These are phyloP conservation scores for Globisporangium parvum DNA, from an alignment of 352 stramenopile species.

Conservation along the genomic window DNA sequence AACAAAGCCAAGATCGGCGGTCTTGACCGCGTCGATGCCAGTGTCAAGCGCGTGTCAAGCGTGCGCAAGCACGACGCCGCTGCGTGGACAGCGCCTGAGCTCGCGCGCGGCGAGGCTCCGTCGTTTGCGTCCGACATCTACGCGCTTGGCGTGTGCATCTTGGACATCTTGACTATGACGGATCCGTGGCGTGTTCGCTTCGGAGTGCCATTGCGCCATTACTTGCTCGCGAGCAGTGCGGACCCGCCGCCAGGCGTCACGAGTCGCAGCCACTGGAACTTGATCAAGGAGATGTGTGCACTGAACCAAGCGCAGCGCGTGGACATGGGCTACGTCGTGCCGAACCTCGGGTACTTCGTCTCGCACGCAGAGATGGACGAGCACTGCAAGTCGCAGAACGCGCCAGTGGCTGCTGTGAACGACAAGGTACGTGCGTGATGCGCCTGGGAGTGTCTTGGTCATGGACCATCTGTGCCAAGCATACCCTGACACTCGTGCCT, in stretches of 20 bases:
- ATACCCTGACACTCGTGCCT: no score
- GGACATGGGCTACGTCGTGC: not conserved
- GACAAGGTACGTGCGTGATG: no score
- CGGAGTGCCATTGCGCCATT: not conserved
- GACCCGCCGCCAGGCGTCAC: not conserved
- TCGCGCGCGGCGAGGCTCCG: not conserved
- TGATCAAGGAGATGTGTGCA: constrained; percentile 10
- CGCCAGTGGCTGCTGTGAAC: not conserved
- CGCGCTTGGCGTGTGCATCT: constrained; percentile 4
- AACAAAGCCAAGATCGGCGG: constrained; percentile 5
- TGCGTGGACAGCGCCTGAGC: constrained; percentile 3
- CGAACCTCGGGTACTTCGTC: not conserved
- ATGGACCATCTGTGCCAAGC: not conserved
- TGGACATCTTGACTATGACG: not conserved
- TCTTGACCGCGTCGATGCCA: constrained; percentile 1
- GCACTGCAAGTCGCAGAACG: not conserved
- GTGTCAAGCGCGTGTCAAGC: no score
- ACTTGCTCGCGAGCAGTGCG: constrained; percentile 1
- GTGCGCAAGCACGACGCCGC: not conserved
- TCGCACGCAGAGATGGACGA: not conserved
- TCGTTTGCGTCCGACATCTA: constrained; percentile 3
- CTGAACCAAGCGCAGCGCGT: not conserved
- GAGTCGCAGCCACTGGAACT: not conserved
- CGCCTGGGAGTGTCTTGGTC: no score
- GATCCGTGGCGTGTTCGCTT: not conserved